Base-by-base conservation (phyloP, 140 eudicot genomes). In the Erigeron philadelphicus region DNA sequence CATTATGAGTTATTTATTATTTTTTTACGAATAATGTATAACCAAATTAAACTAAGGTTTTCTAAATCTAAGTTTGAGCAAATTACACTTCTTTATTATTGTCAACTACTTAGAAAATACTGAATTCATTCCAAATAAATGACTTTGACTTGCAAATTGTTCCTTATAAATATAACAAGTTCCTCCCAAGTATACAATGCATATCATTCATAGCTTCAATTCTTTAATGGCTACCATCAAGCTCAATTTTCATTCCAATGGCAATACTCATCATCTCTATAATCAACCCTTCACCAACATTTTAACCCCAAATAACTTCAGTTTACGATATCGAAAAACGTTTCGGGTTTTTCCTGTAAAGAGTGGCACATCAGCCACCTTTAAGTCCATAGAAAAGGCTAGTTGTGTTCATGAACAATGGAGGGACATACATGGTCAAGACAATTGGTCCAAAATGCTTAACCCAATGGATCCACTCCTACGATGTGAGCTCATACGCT, bases 391-490 rank as follows among this genome's bases (percentile, higher is more conserved):
- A 0, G 47, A 38, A 46, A 55, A 64, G 48, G 9, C 57, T 3
- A 12, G 44, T 13, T 13, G 63, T 9, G 0, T 43, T 9, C 17
- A 5, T 9, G 66, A 81, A 31, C 58, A 56, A 16, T 61, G 60
- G 78, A 65, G 23, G 17, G 74, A 69, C 15, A 66, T 72, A 21
- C 77, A 75, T 0, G 81, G 66, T 35, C 68, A 35, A 40, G 45
- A 72, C 71, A 70, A 72, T 47, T 80, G 82, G 84, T 76, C 54
- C 8, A 52, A 63, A 25, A 16, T 78, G 73, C 81, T 80, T 4
- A 78, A 86, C 42, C 86, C 86, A 7, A 74, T 86, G 66, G 77
- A 83, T 11, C 86, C 85, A 0, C 15, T 70, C 9, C 50, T 86
- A 68, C 80, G 81, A n/a, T 57, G 75, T 4, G 87, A 83, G 57